A percentile compares a stretch with the other conserved stretches of the same genome.
Conservation (phyloP, 2,329 filamentous ascomycete genomes). For the Trichoderma breve region DNA sequence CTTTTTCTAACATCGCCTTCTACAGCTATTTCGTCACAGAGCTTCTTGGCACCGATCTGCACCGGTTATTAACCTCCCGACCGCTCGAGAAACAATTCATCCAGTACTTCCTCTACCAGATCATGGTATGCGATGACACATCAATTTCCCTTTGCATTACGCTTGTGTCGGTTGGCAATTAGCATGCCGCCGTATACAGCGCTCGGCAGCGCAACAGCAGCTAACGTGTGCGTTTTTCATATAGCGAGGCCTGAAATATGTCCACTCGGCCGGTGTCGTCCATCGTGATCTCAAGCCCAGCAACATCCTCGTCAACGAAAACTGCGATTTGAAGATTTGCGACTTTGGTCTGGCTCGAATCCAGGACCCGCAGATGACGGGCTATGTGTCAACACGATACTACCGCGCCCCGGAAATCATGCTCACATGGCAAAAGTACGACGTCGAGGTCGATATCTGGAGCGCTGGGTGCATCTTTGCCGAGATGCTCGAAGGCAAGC, state of each 20-base stretch:
- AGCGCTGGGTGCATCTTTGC: slow-evolving; percentile 98
- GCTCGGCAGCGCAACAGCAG: neutral
- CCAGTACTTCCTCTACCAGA: slow-evolving; percentile 99
- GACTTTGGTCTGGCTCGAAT: slow-evolving; percentile 97
- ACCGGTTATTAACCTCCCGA: slow-evolving; percentile 89
- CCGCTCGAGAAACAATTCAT: slow-evolving; percentile 99
- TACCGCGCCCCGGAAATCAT: slow-evolving; percentile 99
- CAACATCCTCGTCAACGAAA: slow-evolving; percentile 99
- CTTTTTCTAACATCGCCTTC: slow-evolving; percentile 16
- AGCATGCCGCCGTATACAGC: neutral
- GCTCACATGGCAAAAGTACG: slow-evolving; percentile 99
- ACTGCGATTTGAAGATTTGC: slow-evolving; percentile 99
- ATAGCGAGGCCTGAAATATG: slow-evolving; percentile 95
- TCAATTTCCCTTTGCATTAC: neutral
- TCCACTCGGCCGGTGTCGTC: slow-evolving; percentile 96
- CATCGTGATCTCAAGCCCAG: slow-evolving; percentile 97
- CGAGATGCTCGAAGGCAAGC: slow-evolving; percentile 98
- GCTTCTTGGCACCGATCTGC: slow-evolving; percentile 91
- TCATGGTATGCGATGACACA: slow-evolving; percentile 66
- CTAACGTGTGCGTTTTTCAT: slow-evolving; percentile 18
- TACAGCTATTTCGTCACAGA: slow-evolving; percentile 95
- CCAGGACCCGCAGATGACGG: slow-evolving; percentile 99
- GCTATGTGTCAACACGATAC: slow-evolving; percentile 97
- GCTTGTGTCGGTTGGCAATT: neutral
- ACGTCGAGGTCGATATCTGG: slow-evolving; percentile 99